Base-by-base conservation (phyloP, 2,329 filamentous ascomycete genomes). In the Arthrobotrys sphaeroides region DNA sequence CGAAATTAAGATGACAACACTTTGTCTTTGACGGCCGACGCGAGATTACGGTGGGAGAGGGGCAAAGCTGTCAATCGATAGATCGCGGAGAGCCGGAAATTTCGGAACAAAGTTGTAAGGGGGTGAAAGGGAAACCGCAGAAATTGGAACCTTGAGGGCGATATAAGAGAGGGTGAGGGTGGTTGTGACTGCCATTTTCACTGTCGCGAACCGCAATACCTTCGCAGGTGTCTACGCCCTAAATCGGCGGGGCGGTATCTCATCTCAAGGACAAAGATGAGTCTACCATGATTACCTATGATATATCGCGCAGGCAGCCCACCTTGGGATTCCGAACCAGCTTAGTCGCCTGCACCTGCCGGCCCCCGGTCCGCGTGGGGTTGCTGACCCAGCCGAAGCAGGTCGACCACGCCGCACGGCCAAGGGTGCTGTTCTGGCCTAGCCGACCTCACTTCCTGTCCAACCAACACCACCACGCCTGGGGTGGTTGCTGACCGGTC, bases 151-250 rank as follows among this genome's bases (percentile, higher is more conserved):
- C 49, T 42, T 13, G 38, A 60, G 38, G 49, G n/a, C 38, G 26
- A 47, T 43, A 72, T 64, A 49, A 47, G 28, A 59, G 13, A 40
- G 38, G 16, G n/a, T n/a, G n/a, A n/a, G n/a, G n/a, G 51, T 53
- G 53, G 16, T 64, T 73, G 69, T 73, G 69, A 73, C 69, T 73
- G 69, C 61, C 69, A 65, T 73, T 73, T 73, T 67, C 61, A 61
- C 61, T n/a, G 22, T 55, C 60, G 49, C 59, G 18, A 59, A 57
- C 38, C 62, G 28, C 33, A 6, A 38, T 20, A 38, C 13, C 6
- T 24, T 38, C 40, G n/a, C n/a, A n/a, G 28, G 33, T 33, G 61
- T 40, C 62, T 60, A 61, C 61, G 43, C 69, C 69, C 69, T 66
- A 73, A 73, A 47, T 57, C 66, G 66, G 57, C 33, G 59, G 42